Percentiles rank a stretch among this genome's conserved stretches.
These are phyloP conservation scores for Agaricales sp. DNA, from an alignment of 1,284 basidiomycete genomes.

Conservation along the genomic window DNA sequence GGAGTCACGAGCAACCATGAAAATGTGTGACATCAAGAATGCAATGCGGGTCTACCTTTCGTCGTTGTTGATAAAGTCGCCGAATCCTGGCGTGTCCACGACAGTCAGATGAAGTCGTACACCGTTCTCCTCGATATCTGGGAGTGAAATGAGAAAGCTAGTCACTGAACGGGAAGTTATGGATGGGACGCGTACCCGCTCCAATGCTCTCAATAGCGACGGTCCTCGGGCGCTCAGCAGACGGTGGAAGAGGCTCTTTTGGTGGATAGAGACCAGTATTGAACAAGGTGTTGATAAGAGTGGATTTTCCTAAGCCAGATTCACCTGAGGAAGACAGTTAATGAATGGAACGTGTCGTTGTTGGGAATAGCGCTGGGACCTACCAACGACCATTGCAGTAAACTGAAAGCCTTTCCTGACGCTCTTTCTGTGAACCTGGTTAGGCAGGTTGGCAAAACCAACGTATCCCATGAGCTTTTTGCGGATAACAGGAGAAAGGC, in stretches of 20 bases:
- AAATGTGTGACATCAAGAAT: slow-evolving; percentile 11
- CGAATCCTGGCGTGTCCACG: slow-evolving; percentile 94
- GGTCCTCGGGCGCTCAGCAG: slow-evolving; percentile 82
- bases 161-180: slow-evolving; percentile 16
- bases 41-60: slow-evolving; percentile 49
- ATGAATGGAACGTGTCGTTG: slow-evolving; percentile 12
- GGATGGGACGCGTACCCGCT: slow-evolving; percentile 86
- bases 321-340: slow-evolving; percentile 52
- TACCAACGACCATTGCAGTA: slow-evolving; percentile 93
- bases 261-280: slow-evolving; percentile 88
- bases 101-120: slow-evolving; percentile 93
- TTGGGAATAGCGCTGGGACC: slow-evolving; percentile 27
- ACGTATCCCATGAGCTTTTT: slow-evolving; percentile 92
- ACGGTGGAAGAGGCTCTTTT: slow-evolving; percentile 75
- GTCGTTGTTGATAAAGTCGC: slow-evolving; percentile 97
- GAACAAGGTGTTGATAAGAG: slow-evolving; percentile 95
- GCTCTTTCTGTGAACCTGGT: slow-evolving; percentile 96
- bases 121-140: slow-evolving; percentile 97
- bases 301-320: slow-evolving; percentile 95
- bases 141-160: slow-evolving; percentile 18
- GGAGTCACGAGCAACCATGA: slow-evolving; percentile 5
- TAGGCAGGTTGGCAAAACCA: slow-evolving; percentile 87
- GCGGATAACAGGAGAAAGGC: slow-evolving; percentile 57
- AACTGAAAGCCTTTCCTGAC: slow-evolving; percentile 96
- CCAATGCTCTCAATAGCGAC: slow-evolving; percentile 95